Evolutionary conservation across 768 basidiomycete species (phyloP), one percentile per base, ranked within the genome.

Genomic region (Rossbeevera mucosa): DNA sequence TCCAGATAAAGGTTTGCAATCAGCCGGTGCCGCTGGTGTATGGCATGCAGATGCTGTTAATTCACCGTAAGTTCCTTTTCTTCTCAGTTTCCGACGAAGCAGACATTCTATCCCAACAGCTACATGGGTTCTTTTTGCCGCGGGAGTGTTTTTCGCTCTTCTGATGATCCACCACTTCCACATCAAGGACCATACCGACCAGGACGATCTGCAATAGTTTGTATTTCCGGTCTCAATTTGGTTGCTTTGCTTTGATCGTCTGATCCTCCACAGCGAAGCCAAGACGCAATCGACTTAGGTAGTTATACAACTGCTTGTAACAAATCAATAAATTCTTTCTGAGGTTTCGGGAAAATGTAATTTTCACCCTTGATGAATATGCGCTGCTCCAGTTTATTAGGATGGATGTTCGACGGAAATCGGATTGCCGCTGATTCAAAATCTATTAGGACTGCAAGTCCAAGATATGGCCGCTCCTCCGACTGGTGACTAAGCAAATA

Each of bases 91-190:
- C n/a, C 18, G 20, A 16, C 26, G 38, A 26, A 22, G 46, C 50
- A 20, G 3, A 38, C 13, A 42, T 18, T 47, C 24, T 42, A 42
- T 42, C 41, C 21, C 55, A 7, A 26, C 59, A 73, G 71, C 24
- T 89, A 87, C 87, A 0, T 89, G 87, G 86, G 74, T 72, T n/a
- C 72, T 89, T 24, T 79, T 87, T 43, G 78, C 79, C 29, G 80
- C 74, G 0, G 86, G 86, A 5, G 73, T 88, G 16, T 30, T 82
- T 42, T 85, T 79, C 54, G 80, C 83, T 18, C 68, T 87, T 29
- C 86, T 85, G 7, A 88, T 88, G 87, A 80, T 89, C 26, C 73
- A 86, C 26, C 73, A 86, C 59, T 69, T 80, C 48, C 83, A 86
- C 29, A 83, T 88, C 59, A 83, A 76, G 63, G 76, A 88, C 44